phyloP scores from a whole-genome alignment of 495 filamentous ascomycete genomes.

The Aeminium ludgeri region DNA sequence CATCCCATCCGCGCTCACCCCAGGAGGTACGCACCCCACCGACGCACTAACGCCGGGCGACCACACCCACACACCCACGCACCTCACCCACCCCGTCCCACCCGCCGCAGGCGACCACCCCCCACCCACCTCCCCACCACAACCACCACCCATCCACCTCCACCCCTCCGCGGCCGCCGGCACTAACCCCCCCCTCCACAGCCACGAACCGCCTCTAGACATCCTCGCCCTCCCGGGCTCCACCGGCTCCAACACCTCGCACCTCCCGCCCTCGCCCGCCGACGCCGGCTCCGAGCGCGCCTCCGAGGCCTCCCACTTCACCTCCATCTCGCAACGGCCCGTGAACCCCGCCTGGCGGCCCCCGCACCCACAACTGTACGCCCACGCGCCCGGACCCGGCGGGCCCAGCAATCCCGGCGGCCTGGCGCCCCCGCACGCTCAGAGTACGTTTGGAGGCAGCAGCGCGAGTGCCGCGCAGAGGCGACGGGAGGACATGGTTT shows the following conservation, averaged over 20 bases:
- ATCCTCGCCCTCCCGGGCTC: too few species aligned
- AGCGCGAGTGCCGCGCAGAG: slow-evolving; percentile 26
- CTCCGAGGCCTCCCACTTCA: slow-evolving; percentile 33
- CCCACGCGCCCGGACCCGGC: too few species aligned
- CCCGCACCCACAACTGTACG: background rate
- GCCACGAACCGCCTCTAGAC: background rate
- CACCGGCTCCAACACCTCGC: slow-evolving; percentile 17
- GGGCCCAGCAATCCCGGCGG: background rate
- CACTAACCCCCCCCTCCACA: background rate
- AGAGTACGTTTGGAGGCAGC: slow-evolving; percentile 1
- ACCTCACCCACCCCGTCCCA: slow-evolving; percentile 11
- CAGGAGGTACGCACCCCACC: slow-evolving; percentile 4
- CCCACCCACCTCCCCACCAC: background rate
- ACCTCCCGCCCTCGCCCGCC: background rate
- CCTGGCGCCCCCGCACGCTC: too few species aligned
- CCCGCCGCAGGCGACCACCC: background rate
- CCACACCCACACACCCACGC: too few species aligned
- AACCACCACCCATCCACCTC: slow-evolving; percentile 6
- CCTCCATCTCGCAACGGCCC: slow-evolving; percentile 68
- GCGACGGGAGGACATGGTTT: slow-evolving; percentile 37
- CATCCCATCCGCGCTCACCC: slow-evolving; percentile 10
- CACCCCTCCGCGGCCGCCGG: background rate
- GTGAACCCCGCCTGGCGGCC: slow-evolving; percentile 71
- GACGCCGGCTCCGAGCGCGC: background rate
- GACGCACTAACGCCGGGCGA: too few species aligned